These are phyloP conservation scores for Zygoascus sp. DNA, from an alignment of 1,139 yeast genomes.

Conservation along the genomic window DNA sequence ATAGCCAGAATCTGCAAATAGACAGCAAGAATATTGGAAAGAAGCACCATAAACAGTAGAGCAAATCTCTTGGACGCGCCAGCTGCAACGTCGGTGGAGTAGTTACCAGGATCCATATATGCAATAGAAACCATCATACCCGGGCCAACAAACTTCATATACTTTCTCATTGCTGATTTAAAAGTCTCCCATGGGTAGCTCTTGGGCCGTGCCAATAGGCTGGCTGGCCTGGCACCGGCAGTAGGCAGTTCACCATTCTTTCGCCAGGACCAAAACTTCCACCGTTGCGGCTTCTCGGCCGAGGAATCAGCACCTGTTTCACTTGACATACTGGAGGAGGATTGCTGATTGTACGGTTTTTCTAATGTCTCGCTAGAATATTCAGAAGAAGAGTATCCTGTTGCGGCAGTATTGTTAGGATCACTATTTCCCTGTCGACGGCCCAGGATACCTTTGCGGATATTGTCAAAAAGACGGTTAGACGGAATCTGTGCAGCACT, in stretches of 20 bases:
- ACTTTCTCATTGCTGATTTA: slow-evolving; percentile 39
- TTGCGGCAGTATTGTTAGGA: background rate
- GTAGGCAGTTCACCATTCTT: background rate
- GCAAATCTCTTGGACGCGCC: slow-evolving; percentile 67
- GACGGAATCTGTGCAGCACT: background rate
- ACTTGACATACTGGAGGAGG: background rate
- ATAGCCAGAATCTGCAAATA: slow-evolving; percentile 69
- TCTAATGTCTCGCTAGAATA: background rate
- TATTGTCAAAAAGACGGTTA: background rate
- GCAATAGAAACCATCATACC: slow-evolving; percentile 75
- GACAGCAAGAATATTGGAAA: slow-evolving; percentile 69
- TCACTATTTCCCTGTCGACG: background rate
- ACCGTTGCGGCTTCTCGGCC: background rate
- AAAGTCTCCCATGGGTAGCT: background rate
- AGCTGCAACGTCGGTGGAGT: slow-evolving; percentile 72
- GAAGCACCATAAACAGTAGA: slow-evolving; percentile 58
- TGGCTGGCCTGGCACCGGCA: background rate
- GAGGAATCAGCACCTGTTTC: background rate
- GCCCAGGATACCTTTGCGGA: background rate
- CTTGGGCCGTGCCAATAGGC: background rate
- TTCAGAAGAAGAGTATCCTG: background rate
- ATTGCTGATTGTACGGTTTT: background rate
- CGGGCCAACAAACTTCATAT: slow-evolving; percentile 65
- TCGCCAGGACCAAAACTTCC: background rate
- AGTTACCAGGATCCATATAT: slow-evolving; percentile 83